Percentiles rank a stretch among this genome's conserved stretches.
Conservation (phyloP, 2,329 filamentous ascomycete species). For the Madurella fahalii region DNA sequence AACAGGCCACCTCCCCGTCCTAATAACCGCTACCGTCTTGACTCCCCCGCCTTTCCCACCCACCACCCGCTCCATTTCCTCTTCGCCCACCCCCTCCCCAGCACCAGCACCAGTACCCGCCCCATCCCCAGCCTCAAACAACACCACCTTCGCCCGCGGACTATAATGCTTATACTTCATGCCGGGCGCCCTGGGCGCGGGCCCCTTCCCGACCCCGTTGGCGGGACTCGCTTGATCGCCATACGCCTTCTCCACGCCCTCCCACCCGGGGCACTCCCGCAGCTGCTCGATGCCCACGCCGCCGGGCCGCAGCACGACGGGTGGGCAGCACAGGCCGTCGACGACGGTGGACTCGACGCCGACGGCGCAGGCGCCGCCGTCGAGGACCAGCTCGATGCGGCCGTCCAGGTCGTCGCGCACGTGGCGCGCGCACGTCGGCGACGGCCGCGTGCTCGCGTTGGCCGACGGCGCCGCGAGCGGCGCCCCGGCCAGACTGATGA, state of each 20-base stretch:
- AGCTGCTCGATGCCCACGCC: constrained; percentile 82
- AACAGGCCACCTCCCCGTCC: constrained; percentile 51
- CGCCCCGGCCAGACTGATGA: constrained; percentile 73
- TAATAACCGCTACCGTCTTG: constrained; percentile 48
- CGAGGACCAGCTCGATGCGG: constrained; percentile 79
- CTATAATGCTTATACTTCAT: constrained; percentile 99
- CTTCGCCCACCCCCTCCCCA: constrained; percentile 3
- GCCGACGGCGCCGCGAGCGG: constrained; percentile 90
- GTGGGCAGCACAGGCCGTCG: constrained; percentile 78
- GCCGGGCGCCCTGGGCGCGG: constrained; percentile 77
- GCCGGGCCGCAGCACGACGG: constrained; percentile 78
- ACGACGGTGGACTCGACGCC: constrained; percentile 97
- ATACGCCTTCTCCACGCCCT: constrained; percentile 71
- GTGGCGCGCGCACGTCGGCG: constrained; percentile 84
- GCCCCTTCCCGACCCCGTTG: constrained; percentile 56
- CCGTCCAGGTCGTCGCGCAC: constrained; percentile 81
- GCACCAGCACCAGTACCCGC: too few species aligned
- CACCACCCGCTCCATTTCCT: constrained; percentile 12
- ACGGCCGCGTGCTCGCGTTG: constrained; percentile 90
- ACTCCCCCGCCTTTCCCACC: constrained; percentile 13
- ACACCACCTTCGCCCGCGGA: constrained; percentile 76
- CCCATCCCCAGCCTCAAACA: constrained; percentile 61
- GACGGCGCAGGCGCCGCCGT: constrained; percentile 80
- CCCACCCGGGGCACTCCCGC: constrained; percentile 72
- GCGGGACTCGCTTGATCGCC: constrained; percentile 51